Evolutionary conservation across 257 asterid species (phyloP).

Genomic region (Penstemon davidsonii): DNA sequence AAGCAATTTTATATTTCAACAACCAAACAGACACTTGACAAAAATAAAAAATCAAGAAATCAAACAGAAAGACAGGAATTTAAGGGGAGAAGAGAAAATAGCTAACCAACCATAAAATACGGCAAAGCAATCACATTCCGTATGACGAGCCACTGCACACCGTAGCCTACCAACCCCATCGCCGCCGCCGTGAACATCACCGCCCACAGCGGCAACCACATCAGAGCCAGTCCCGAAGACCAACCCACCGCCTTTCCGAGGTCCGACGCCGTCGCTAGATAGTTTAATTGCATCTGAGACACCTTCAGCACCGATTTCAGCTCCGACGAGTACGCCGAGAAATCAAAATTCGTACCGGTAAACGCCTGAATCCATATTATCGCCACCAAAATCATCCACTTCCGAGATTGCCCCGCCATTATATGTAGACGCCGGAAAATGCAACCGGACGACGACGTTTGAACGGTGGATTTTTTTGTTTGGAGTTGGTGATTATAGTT

Average conservation of each 20-base stretch:
- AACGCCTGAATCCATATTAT: slow-evolving; percentile 91
- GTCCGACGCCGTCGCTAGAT: slow-evolving; percentile 90
- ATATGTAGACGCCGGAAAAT: slow-evolving; percentile 1
- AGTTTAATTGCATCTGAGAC: slow-evolving; percentile 87
- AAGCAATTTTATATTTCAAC: background rate
- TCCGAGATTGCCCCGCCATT: slow-evolving; percentile 63
- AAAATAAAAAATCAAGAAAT: background rate
- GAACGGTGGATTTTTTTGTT: background rate
- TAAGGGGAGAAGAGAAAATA: background rate
- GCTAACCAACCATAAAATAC: slow-evolving; percentile 72
- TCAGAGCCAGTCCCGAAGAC: slow-evolving; percentile 85
- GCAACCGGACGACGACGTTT: slow-evolving; percentile 15
- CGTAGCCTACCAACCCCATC: slow-evolving; percentile 84
- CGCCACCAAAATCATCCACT: slow-evolving; percentile 84
- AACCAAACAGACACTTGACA: background rate
- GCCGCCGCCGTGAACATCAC: slow-evolving; percentile 72
- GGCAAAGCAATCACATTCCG: slow-evolving; percentile 53
- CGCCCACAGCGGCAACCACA: slow-evolving; percentile 66
- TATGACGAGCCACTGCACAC: slow-evolving; percentile 80
- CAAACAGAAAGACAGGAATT: background rate
- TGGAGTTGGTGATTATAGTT: background rate
- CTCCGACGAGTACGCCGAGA: slow-evolving; percentile 84
- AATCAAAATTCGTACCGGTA: slow-evolving; percentile 85
- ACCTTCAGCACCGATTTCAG: slow-evolving; percentile 63
- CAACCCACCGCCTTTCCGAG: slow-evolving; percentile 84